phyloP scores from a whole-genome alignment of 768 basidiomycete species.

The Lentinula sp. region DNA sequence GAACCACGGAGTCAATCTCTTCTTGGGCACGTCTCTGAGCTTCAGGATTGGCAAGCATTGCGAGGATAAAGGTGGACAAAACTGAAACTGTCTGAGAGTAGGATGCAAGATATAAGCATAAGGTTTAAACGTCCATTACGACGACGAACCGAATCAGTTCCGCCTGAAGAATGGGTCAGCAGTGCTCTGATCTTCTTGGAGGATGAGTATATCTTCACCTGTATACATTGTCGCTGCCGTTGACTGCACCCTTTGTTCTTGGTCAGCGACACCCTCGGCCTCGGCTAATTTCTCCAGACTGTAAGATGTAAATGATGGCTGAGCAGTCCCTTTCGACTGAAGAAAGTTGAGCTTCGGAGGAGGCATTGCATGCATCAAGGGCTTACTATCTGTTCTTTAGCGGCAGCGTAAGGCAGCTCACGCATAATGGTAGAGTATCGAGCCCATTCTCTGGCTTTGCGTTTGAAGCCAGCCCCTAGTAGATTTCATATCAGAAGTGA shows the following conservation, averaged over 20 bases:
- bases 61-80: slow-evolving; percentile 9
- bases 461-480: slow-evolving; percentile 25
- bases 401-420: slow-evolving; percentile 10
- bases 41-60: slow-evolving; percentile 9
- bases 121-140: neutral
- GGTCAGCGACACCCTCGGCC: slow-evolving; percentile 7
- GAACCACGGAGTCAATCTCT: slow-evolving; percentile 8
- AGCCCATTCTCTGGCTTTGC: slow-evolving; percentile 16
- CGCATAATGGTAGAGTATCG: slow-evolving; percentile 7
- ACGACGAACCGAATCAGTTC: slow-evolving; percentile 7
- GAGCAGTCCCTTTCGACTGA: slow-evolving; percentile 13
- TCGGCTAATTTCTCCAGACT: slow-evolving; percentile 15
- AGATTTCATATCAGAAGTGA: slow-evolving; percentile 10
- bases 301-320: slow-evolving; percentile 16
- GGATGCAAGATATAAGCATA: neutral
- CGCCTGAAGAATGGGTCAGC: slow-evolving; percentile 3
- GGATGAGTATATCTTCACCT: slow-evolving; percentile 9
- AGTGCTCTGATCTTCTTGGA: neutral
- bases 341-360: neutral
- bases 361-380: neutral
- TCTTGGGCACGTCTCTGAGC: slow-evolving; percentile 8
- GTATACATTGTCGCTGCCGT: slow-evolving; percentile 20
- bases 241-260: slow-evolving; percentile 16
- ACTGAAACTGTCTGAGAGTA: slow-evolving; percentile 9
- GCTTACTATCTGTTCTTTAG: slow-evolving; percentile 10